phyloP scores from a whole-genome alignment of 768 basidiomycete genomes.

The Mycena metata region DNA sequence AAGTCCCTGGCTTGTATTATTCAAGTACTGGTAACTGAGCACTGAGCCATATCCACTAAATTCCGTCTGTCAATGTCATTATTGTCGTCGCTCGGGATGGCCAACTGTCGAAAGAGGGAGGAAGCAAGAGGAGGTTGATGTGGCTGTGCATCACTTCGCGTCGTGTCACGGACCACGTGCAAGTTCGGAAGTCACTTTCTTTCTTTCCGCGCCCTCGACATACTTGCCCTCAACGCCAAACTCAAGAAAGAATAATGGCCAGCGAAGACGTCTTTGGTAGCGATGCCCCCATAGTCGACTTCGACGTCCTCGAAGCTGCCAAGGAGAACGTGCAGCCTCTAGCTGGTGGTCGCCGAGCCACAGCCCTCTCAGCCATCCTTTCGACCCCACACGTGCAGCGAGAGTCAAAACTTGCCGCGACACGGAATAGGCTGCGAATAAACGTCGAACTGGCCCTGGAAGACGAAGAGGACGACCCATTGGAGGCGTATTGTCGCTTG shows the following conservation, averaged over 20 bases:
- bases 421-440: constrained; percentile 75
- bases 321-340: constrained; percentile 92
- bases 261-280: constrained; percentile 57
- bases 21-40: no score
- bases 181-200: constrained; percentile 18
- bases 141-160: no score
- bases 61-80: no score
- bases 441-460: constrained; percentile 85
- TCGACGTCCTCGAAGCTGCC: constrained; percentile 83
- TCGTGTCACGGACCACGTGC: constrained; percentile 19
- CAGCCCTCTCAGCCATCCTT: constrained; percentile 79
- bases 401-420: constrained; percentile 75
- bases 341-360: constrained; percentile 82
- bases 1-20: no score
- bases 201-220: no score
- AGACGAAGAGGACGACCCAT: constrained; percentile 83
- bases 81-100: no score
- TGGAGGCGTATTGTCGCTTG: constrained; percentile 89
- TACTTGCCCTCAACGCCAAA: no score
- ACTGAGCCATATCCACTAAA: no score
- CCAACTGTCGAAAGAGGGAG: no score
- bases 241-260: constrained; percentile 33
- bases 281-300: constrained; percentile 68
- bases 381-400: constrained; percentile 84
- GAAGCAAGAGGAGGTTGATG: no score